Percentiles rank a stretch among this genome's conserved stretches.
phyloP scores from a whole-genome alignment of 139 green algal genomes.

The Ulvella scutata region DNA sequence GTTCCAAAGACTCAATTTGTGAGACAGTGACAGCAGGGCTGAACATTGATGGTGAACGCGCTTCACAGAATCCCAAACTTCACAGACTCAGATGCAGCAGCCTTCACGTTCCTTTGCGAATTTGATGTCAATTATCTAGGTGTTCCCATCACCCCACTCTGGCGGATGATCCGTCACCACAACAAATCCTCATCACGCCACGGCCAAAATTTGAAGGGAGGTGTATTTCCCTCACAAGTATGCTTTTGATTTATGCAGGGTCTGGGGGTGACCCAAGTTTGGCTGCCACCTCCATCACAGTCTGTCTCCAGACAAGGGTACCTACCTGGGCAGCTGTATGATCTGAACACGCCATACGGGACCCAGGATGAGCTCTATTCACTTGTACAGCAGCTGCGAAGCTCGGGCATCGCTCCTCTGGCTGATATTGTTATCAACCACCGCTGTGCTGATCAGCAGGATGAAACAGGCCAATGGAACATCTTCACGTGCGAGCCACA shows the following conservation, averaged over 20 bases:
- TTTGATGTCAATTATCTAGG: no score
- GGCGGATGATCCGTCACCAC: no score
- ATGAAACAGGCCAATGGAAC: constrained; percentile 49
- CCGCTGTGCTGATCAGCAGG: constrained; percentile 37
- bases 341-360: constrained; percentile 59
- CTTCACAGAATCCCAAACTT: no score
- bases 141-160: no score
- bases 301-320: constrained; percentile 60
- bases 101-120: no score
- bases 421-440: constrained; percentile 90
- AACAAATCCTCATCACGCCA: no score
- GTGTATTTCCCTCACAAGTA: no score
- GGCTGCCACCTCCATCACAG: constrained; percentile 67
- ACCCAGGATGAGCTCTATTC: constrained; percentile 47
- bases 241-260: background rate
- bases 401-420: constrained; percentile 37
- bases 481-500: constrained; percentile 14
- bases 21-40: no score
- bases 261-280: constrained; percentile 50
- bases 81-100: no score
- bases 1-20: no score
- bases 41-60: no score
- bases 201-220: no score
- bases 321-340: constrained; percentile 67
- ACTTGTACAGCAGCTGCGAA: constrained; percentile 25